Evolutionary conservation across 495 filamentous ascomycete genomes (phyloP).

Genomic region (Evernia prunastri): DNA sequence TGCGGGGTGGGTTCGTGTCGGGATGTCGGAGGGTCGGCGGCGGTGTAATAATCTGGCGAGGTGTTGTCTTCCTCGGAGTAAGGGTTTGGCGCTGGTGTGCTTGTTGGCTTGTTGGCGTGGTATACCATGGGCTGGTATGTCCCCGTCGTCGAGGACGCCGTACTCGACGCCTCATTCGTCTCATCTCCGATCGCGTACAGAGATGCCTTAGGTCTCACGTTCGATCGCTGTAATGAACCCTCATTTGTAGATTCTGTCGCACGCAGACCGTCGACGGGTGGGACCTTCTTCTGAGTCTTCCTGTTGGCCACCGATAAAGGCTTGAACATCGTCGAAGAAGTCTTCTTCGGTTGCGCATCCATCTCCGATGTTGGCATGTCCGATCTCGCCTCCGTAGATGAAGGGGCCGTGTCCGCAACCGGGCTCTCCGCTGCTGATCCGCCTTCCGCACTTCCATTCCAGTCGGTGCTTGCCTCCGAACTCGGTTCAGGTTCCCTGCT

Average conservation of each 20-base stretch:
- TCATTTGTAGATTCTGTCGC: conserved; percentile 9
- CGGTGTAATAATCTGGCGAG: background rate
- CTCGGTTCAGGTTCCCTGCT: conserved; percentile 44
- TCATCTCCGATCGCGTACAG: conserved; percentile 51
- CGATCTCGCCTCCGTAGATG: conserved; percentile 22
- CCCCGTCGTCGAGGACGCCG: conserved; percentile 19
- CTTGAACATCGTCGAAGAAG: conserved; percentile 78
- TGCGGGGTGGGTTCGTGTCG: background rate
- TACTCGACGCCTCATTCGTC: conserved; percentile 25
- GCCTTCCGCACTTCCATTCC: conserved; percentile 15
- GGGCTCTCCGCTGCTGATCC: background rate
- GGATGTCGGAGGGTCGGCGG: conserved; percentile 1
- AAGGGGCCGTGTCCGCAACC: conserved; percentile 23
- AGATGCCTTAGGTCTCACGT: conserved; percentile 49
- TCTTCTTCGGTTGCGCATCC: conserved; percentile 64
- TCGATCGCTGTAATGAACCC: conserved; percentile 17
- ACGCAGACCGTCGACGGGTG: conserved; percentile 15
- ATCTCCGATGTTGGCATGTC: conserved; percentile 39
- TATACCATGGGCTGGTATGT: conserved; percentile 50
- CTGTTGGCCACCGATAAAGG: conserved; percentile 79
- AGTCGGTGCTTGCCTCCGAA: background rate
- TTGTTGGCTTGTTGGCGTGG: conserved; percentile 24
- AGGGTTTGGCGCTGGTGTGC: conserved; percentile 11
- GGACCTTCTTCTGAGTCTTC: conserved; percentile 52
- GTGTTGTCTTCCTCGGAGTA: background rate